Evolutionary conservation across 2,329 filamentous ascomycete genomes (phyloP).

Genomic region (Dactylonectria macrodidyma): DNA sequence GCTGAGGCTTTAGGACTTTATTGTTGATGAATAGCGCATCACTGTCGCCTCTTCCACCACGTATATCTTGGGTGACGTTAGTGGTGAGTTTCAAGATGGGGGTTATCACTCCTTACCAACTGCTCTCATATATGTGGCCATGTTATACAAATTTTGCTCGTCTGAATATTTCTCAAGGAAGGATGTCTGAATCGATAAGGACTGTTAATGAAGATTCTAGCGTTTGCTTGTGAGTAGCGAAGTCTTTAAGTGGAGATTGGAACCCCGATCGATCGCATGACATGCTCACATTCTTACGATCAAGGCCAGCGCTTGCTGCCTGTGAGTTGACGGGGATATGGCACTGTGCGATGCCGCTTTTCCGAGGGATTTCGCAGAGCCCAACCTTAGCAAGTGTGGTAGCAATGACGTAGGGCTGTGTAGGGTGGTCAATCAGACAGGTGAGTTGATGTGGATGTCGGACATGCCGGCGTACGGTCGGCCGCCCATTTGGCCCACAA

Average conservation of each 20-base stretch:
- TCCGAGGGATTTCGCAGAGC: too few relatives aligned
- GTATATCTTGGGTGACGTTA: conserved; percentile 62
- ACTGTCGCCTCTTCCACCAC: conserved; percentile 66
- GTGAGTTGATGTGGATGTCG: too few relatives aligned
- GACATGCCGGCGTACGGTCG: too few relatives aligned
- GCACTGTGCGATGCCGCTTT: too few relatives aligned
- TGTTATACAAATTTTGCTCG: not conserved
- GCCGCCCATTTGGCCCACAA: too few relatives aligned
- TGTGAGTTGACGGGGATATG: not conserved
- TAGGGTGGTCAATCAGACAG: too few relatives aligned
- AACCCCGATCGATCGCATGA: not conserved
- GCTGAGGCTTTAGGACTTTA: conserved; percentile 63
- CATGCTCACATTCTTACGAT: not conserved
- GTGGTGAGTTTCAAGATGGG: conserved; percentile 20
- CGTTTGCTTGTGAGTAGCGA: not conserved
- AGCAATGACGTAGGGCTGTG: too few relatives aligned
- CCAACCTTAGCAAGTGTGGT: too few relatives aligned
- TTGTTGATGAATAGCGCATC: conserved; percentile 71
- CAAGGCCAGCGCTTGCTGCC: not conserved
- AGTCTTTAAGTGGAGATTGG: not conserved
- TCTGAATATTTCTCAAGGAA: not conserved
- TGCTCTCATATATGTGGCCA: conserved; percentile 53
- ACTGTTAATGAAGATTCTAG: not conserved
- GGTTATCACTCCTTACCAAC: conserved; percentile 48
- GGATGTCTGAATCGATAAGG: too few relatives aligned